These are phyloP conservation scores for Ceratocystis smalleyi DNA, from an alignment of 2,329 filamentous ascomycete genomes.

Conservation along the genomic window DNA sequence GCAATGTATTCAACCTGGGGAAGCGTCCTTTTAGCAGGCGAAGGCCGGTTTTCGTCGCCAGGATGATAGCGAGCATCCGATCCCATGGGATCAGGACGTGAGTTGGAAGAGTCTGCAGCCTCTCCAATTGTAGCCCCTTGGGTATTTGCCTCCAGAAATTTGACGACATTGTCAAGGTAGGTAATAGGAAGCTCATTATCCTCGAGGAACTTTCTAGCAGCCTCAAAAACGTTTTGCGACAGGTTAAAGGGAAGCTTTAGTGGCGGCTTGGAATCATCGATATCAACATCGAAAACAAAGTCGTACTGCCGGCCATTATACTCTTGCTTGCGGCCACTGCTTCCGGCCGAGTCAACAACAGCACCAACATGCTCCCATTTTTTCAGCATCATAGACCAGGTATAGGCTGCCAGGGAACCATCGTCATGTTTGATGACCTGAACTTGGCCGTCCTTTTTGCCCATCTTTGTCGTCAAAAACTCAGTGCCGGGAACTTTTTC, in stretches of 20 bases:
- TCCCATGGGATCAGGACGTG: conserved; percentile 58
- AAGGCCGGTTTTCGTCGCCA: conserved; percentile 36
- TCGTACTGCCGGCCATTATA: conserved; percentile 83
- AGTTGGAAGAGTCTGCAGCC: conserved; percentile 21
- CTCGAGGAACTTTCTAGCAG: conserved; percentile 76
- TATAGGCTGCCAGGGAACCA: conserved; percentile 70
- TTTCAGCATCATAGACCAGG: conserved; percentile 58
- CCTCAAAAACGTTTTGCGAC: conserved; percentile 82
- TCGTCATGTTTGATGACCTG: conserved; percentile 77
- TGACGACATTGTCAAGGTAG: conserved; percentile 81
- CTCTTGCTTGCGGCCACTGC: conserved; percentile 60
- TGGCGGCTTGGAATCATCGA: conserved; percentile 83
- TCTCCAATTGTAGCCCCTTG: conserved; percentile 71
- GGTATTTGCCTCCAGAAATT: conserved; percentile 84
- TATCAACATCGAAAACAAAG: conserved; percentile 91
- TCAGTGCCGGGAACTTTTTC: conserved; percentile 80
- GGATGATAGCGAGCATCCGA: conserved; percentile 66
- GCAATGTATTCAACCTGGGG: conserved; percentile 68
- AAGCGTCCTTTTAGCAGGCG: conserved; percentile 38
- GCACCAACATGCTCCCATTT: conserved; percentile 86
- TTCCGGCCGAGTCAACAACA: conserved; percentile 77
- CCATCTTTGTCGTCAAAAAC: conserved; percentile 64
- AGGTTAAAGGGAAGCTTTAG: conserved; percentile 90
- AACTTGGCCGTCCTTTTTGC: conserved; percentile 92
- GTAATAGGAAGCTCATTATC: conserved; percentile 75